These are phyloP conservation scores for Candida orba DNA, from an alignment of 805 yeast genomes.

Conservation along the genomic window DNA sequence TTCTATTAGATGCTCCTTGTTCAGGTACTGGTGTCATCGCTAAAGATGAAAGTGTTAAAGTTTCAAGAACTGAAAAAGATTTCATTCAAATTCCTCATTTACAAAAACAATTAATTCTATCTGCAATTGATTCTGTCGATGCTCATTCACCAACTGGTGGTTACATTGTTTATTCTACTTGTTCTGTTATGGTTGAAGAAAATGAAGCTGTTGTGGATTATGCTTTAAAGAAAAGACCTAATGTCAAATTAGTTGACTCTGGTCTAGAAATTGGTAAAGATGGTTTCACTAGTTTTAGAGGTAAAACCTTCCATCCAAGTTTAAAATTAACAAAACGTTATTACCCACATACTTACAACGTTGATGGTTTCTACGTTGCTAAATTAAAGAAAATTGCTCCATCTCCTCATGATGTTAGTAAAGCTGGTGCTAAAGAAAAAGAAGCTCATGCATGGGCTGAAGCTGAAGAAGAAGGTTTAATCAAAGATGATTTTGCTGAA, in stretches of 20 bases:
- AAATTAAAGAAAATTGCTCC: constrained; percentile 88
- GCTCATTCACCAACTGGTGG: constrained; percentile 91
- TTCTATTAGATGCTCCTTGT: constrained; percentile 96
- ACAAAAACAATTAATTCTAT: constrained; percentile 85
- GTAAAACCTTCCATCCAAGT: constrained; percentile 78
- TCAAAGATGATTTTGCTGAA: constrained; percentile 77
- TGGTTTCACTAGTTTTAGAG: constrained; percentile 90
- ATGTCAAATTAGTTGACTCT: constrained; percentile 88
- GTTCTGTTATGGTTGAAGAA: constrained; percentile 97
- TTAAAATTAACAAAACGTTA: constrained; percentile 84
- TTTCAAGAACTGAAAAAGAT: constrained; percentile 90
- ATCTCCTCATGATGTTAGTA: constrained; percentile 75
- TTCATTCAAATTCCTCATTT: constrained; percentile 94
- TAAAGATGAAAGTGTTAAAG: constrained; percentile 91
- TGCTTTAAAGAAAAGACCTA: constrained; percentile 92
- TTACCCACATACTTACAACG: constrained; percentile 97
- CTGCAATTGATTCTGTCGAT: constrained; percentile 97
- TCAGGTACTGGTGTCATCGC: constrained; percentile 99
- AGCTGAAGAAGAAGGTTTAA: constrained; percentile 69
- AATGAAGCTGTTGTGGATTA: constrained; percentile 98
- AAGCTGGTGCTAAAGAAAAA: constrained; percentile 84
- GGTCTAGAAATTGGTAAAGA: constrained; percentile 92
- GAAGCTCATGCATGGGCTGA: constrained; percentile 77
- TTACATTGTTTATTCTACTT: constrained; percentile 90
- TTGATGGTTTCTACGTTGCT: constrained; percentile 97